Evolutionary conservation across 208 protist genomes (phyloP).

Genomic region (Spongospora subterranea): DNA sequence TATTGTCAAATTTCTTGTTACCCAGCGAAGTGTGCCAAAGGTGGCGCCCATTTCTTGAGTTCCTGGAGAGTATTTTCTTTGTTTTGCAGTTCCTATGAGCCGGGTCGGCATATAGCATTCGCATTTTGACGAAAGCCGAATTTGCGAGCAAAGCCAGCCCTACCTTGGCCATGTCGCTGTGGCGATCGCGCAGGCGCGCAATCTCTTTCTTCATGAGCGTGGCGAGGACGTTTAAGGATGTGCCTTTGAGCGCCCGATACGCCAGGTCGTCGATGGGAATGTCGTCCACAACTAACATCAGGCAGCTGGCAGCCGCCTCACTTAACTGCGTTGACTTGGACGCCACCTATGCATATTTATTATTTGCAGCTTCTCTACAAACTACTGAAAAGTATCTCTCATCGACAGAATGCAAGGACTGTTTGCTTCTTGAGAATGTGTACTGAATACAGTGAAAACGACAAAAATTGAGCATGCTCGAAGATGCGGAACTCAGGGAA

Average conservation of each 20-base stretch:
- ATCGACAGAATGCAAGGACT: no score
- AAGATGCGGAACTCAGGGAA: no score
- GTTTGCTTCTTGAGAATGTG: no score
- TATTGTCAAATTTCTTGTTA: no score
- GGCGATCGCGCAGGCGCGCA: background rate
- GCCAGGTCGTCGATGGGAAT: constrained; percentile 7
- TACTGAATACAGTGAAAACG: no score
- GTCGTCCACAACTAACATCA: constrained; percentile 40
- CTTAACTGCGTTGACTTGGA: background rate
- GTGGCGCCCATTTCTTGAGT: background rate
- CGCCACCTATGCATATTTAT: constrained; percentile 22
- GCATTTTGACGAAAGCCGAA: no score
- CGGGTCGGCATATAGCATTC: no score
- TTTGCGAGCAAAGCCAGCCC: no score
- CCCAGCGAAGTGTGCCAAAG: no score
- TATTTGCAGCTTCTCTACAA: background rate
- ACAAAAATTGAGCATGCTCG: no score
- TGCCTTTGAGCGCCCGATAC: background rate
- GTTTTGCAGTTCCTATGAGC: background rate
- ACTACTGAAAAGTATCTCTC: no score
- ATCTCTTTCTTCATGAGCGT: constrained; percentile 19
- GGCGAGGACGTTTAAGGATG: constrained; percentile 4
- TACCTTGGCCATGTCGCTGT: no score
- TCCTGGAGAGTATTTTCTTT: background rate
- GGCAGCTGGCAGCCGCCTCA: background rate